Evolutionary conservation across 2,329 filamentous ascomycete species (phyloP).

Genomic region (Aspergillus sergii): DNA sequence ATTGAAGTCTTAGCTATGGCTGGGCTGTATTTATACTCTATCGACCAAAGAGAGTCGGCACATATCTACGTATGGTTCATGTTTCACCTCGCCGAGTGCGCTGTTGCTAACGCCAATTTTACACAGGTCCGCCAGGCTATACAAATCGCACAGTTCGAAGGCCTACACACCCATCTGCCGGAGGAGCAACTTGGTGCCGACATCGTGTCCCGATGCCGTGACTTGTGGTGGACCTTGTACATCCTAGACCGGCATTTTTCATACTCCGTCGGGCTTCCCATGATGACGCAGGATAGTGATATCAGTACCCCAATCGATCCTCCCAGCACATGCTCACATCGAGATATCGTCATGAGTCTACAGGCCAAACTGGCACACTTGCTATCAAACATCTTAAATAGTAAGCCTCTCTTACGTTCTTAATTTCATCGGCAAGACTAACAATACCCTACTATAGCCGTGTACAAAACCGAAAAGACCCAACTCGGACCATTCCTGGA

Average conservation of each 20-base stretch:
- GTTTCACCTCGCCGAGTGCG: rapidly evolving
- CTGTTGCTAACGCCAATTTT: neutral
- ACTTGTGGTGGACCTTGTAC: neutral
- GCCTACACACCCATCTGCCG: neutral
- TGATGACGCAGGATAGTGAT: neutral
- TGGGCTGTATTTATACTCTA: neutral
- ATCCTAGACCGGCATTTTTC: neutral
- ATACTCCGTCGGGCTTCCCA: neutral
- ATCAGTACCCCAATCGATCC: neutral
- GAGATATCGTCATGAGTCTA: neutral
- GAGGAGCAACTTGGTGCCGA: neutral
- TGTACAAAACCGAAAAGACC: neutral
- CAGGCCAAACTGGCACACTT: neutral
- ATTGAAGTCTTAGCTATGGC: neutral
- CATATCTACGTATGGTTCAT: neutral
- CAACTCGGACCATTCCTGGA: slow-evolving; percentile 35
- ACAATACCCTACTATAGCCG: neutral
- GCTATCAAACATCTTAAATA: neutral
- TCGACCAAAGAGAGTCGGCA: neutral
- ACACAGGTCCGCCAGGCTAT: neutral
- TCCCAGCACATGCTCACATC: neutral
- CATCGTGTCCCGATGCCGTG: neutral
- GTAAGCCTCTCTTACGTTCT: rapidly evolving
- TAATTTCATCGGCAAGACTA: too few relatives aligned
- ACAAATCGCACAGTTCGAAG: neutral